Evolutionary conservation across 2,329 filamentous ascomycete genomes (phyloP).

Genomic region (Reticulascus tulasneorum): DNA sequence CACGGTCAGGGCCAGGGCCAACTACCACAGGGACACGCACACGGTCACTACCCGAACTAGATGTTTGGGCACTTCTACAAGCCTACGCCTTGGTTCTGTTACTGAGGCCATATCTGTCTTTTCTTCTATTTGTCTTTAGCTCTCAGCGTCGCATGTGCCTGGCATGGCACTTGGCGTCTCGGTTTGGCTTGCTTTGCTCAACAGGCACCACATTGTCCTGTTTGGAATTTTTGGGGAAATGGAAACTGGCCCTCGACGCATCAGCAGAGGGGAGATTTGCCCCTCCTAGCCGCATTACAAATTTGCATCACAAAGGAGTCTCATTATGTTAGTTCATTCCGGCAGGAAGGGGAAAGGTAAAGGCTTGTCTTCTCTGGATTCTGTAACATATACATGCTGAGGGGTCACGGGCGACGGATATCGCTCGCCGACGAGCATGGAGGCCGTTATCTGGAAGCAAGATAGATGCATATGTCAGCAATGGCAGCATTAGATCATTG

Average conservation of each 20-base stretch:
- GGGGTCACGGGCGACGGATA: neutral
- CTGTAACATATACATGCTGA: slow-evolving; percentile 2
- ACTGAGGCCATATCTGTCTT: neutral
- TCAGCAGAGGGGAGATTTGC: slow-evolving; percentile 1
- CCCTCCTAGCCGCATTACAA: too few species aligned
- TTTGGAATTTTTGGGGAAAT: slow-evolving; percentile 1
- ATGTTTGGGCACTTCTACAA: slow-evolving; percentile 9
- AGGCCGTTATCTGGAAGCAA: slow-evolving; percentile 1
- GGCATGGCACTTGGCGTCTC: slow-evolving; percentile 14
- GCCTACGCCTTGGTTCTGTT: neutral
- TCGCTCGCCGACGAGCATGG: neutral
- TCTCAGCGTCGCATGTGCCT: slow-evolving; percentile 14
- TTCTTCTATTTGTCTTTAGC: slow-evolving; percentile 4
- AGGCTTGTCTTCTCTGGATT: neutral
- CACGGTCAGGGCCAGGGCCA: slow-evolving; percentile 9
- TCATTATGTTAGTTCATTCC: slow-evolving; percentile 2
- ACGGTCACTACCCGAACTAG: slow-evolving; percentile 33
- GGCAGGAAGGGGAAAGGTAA: neutral
- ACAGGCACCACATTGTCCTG: slow-evolving; percentile 2
- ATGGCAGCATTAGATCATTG: slow-evolving; percentile 6
- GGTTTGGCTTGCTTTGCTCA: slow-evolving; percentile 9
- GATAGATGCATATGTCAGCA: slow-evolving; percentile 12
- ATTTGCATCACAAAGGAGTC: slow-evolving; percentile 14
- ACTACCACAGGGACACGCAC: slow-evolving; percentile 15
- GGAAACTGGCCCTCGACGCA: slow-evolving; percentile 5